phyloP scores from a whole-genome alignment of 768 basidiomycete species.

The Paxillus involutus region DNA sequence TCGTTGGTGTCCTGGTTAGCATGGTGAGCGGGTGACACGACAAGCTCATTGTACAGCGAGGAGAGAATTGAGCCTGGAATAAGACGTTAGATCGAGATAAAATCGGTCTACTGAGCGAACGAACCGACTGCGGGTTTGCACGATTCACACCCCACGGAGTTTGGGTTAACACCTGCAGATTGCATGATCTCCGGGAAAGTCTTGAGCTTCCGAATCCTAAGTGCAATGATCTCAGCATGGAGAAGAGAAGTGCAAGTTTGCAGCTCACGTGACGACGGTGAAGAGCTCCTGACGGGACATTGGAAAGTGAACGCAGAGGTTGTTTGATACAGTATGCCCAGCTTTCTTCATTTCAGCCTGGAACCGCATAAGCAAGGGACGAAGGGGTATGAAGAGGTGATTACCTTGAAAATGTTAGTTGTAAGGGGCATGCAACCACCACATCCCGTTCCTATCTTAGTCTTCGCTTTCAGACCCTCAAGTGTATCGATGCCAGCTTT shows the following conservation, averaged over 20 bases:
- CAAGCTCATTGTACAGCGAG: slow-evolving; percentile 59
- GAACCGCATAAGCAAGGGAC: slow-evolving; percentile 21
- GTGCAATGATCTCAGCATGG: neutral
- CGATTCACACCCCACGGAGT: slow-evolving; percentile 65
- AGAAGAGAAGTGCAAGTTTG: neutral
- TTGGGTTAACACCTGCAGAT: slow-evolving; percentile 43
- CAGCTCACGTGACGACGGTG: slow-evolving; percentile 48
- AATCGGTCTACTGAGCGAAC: neutral
- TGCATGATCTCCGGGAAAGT: slow-evolving; percentile 57
- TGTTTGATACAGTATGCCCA: slow-evolving; percentile 55
- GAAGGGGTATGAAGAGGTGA: neutral
- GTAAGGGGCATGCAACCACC: slow-evolving; percentile 69
- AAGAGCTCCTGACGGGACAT: slow-evolving; percentile 69
- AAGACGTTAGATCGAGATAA: neutral
- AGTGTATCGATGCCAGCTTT: slow-evolving; percentile 48
- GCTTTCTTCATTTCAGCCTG: slow-evolving; percentile 68
- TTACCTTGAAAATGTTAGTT: slow-evolving; percentile 40
- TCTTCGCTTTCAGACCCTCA: slow-evolving; percentile 58
- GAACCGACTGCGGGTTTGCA: slow-evolving; percentile 69
- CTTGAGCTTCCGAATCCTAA: slow-evolving; percentile 54
- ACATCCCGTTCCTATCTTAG: slow-evolving; percentile 72
- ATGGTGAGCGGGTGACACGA: slow-evolving; percentile 63
- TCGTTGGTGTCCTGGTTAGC: slow-evolving; percentile 76
- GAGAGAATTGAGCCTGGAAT: slow-evolving; percentile 39
- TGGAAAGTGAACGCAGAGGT: slow-evolving; percentile 65